phyloP scores from a whole-genome alignment of 2,329 filamentous ascomycete genomes.

The Botrytis byssoidea region DNA sequence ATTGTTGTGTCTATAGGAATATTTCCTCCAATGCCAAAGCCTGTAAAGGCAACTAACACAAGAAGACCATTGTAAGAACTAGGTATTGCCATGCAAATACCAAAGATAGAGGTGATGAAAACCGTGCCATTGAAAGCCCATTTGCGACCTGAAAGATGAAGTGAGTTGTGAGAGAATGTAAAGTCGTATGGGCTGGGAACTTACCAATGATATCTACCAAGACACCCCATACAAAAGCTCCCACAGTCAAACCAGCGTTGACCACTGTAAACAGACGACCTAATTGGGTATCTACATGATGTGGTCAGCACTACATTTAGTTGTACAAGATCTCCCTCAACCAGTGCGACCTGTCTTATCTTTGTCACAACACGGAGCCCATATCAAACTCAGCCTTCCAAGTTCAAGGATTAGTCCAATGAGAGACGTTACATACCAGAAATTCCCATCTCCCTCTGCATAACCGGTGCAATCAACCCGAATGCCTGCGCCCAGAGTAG shows the following conservation, averaged over 20 bases:
- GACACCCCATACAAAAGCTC: slow-evolving; percentile 32
- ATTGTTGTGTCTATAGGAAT: slow-evolving; percentile 37
- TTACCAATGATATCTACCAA: slow-evolving; percentile 33
- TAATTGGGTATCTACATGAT: slow-evolving; percentile 22
- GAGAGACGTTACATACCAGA: slow-evolving; percentile 17
- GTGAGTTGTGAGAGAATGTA: neutral
- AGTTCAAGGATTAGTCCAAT: neutral
- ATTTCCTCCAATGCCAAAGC: slow-evolving; percentile 35
- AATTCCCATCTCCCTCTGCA: slow-evolving; percentile 30
- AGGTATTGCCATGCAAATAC: slow-evolving; percentile 27
- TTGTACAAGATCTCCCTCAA: slow-evolving; percentile 2
- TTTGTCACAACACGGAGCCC: neutral
- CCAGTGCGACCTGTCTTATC: neutral
- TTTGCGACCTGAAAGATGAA: slow-evolving; percentile 25
- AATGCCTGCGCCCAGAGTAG: slow-evolving; percentile 33
- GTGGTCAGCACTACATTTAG: neutral
- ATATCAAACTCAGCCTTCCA: neutral
- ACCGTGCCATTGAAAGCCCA: slow-evolving; percentile 35
- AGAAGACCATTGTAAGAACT: slow-evolving; percentile 28
- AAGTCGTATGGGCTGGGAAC: neutral
- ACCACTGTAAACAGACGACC: slow-evolving; percentile 29
- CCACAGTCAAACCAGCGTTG: slow-evolving; percentile 29
- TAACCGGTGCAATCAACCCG: slow-evolving; percentile 30
- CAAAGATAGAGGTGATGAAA: slow-evolving; percentile 29
- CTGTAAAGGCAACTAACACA: slow-evolving; percentile 26